Evolutionary conservation across 768 basidiomycete species (phyloP), one percentile per base, ranked within the genome.

Genomic region (Lactarius deliciosus): DNA sequence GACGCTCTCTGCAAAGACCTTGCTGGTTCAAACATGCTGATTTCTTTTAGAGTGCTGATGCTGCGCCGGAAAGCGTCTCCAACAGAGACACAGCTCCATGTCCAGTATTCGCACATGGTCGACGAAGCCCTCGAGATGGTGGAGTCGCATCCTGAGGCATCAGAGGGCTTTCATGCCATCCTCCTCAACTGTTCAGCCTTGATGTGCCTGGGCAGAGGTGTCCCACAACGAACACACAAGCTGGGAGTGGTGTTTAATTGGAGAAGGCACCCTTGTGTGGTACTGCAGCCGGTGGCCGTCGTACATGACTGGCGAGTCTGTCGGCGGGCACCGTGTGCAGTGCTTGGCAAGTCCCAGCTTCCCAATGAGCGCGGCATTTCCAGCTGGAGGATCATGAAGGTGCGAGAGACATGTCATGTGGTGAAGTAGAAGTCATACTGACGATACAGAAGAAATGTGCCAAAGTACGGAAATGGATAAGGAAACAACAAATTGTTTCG

Each of bases 391-490:
- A 34, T 40, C 38, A 58, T 55, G 53, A 67, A 64, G 62, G 66
- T 67, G 53, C 62, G 58, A 60, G 53, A 60, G 32, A 32, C 56
- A 62, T 67, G 54, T 5, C 40, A 38, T 38, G 63, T 55, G 30
- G 41, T 60, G 55, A 45, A 56, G 38, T 34, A 50, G n/a, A 54
- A 36, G 43, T 38, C 60, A 62, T 60, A 69, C 38, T 47, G 60
- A 69, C 47, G 45, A 58, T 70, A 70, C 67, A 70, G 63, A 55
- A 63, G n/a, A 32, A 60, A 57, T 63, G 66, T 68, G 66, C 69
- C 60, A 54, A 32, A 58, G 47, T 56, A 59, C 34, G 36, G 22
- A 61, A 45, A 68, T 69, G 60, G 68, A 70, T 41, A 60, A 65
- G 53, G 64, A 61, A 53, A 58, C 60, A 25, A 62, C 30, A 25